phyloP scores from a whole-genome alignment of 2,329 filamentous ascomycete genomes.

The Venturia nashicola region DNA sequence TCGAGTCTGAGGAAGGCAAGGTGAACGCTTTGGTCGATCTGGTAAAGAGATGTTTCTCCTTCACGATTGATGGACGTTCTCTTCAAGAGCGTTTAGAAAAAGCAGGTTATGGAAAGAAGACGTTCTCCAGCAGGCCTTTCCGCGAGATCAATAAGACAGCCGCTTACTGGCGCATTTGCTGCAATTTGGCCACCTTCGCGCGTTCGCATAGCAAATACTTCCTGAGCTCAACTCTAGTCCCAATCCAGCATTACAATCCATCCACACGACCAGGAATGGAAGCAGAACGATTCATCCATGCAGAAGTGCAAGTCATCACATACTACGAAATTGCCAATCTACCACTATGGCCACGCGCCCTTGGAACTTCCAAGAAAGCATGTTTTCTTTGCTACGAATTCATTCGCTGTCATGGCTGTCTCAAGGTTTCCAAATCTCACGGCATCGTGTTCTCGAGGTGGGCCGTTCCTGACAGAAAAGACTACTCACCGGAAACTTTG shows the following conservation, averaged over 20 bases:
- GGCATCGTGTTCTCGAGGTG: background rate
- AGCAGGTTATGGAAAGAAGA: slow-evolving; percentile 8
- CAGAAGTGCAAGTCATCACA: slow-evolving; percentile 6
- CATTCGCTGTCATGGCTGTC: background rate
- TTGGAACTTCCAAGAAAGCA: slow-evolving; percentile 2
- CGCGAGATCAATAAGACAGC: slow-evolving; percentile 10
- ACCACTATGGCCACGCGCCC: background rate
- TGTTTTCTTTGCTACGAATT: slow-evolving; percentile 5
- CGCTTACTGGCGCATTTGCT: slow-evolving; percentile 11
- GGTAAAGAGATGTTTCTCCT: slow-evolving; percentile 7
- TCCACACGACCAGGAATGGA: background rate
- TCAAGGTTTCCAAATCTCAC: slow-evolving; percentile 2
- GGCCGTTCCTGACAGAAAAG: slow-evolving; percentile 1
- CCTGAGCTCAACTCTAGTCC: slow-evolving; percentile 1
- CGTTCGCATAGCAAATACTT: slow-evolving; percentile 11
- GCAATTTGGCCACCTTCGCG: slow-evolving; percentile 5
- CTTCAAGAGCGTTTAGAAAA: slow-evolving; percentile 10
- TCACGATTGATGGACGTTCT: slow-evolving; percentile 11
- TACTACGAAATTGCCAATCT: background rate
- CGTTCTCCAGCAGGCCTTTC: background rate
- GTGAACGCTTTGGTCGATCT: background rate
- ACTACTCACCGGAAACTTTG: background rate
- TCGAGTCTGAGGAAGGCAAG: background rate
- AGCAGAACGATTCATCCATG: slow-evolving; percentile 7
- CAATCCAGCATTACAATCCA: slow-evolving; percentile 9